Conservation (phyloP, 2,329 filamentous ascomycete species). For the Exophiala spinifera region DNA sequence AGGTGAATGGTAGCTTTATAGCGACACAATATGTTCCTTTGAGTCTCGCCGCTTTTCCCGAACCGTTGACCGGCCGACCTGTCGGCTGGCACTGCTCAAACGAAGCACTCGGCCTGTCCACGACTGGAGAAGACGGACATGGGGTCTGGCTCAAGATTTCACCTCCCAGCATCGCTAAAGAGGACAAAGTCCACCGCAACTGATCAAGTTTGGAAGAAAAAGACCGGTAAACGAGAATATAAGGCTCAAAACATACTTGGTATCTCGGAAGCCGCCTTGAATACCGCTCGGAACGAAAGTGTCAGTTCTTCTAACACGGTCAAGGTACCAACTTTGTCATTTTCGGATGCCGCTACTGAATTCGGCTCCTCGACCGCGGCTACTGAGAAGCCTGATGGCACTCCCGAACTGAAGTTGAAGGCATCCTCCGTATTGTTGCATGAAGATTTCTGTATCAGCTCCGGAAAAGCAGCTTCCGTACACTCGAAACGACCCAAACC, state of each 20-base stretch:
- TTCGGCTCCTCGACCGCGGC: conserved; percentile 19
- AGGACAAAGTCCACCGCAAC: conserved; percentile 15
- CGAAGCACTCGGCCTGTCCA: not conserved
- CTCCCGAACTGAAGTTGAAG: conserved; percentile 15
- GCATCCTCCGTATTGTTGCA: conserved; percentile 24
- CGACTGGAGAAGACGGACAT: conserved; percentile 1
- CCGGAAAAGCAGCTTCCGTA: conserved; percentile 2
- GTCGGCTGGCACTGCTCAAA: not conserved
- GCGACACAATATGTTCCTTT: not conserved
- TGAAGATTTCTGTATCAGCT: conserved; percentile 17
- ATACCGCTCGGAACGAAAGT: conserved; percentile 25
- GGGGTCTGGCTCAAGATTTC: conserved; percentile 21
- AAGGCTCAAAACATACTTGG: conserved; percentile 28
- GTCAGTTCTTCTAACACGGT: conserved; percentile 25
- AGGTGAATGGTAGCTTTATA: no score
- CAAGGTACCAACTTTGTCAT: conserved; percentile 20
- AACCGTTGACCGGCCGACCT: not conserved
- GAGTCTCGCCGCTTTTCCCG: not conserved
- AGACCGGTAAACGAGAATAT: conserved; percentile 14
- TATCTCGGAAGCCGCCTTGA: conserved; percentile 22
- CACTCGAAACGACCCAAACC: conserved; percentile 11
- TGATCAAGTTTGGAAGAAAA: conserved; percentile 11
- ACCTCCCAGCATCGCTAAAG: conserved; percentile 14
- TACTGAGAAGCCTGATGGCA: conserved; percentile 7
- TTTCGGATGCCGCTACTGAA: conserved; percentile 29